Evolutionary conservation across 2,329 filamentous ascomycete species (phyloP), one percentile per base, ranked within the genome.

Genomic region (Fusarium paranaense): DNA sequence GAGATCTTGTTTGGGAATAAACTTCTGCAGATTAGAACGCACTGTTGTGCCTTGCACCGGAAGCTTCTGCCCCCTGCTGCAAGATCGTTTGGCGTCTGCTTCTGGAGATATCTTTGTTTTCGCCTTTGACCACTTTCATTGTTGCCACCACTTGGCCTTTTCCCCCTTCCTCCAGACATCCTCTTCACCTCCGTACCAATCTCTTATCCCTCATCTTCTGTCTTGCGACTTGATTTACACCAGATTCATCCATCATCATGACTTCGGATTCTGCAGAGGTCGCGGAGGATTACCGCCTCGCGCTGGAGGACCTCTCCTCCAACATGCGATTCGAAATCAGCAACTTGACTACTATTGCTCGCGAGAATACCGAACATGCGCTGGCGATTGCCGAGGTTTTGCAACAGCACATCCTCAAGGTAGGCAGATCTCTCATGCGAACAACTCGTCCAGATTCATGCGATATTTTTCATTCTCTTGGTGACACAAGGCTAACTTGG

Each of bases 301-400:
- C 95, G 64, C 87, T 99, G 81, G 94, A 97, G 85, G 96, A 98
- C 83, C 88, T 99, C 80, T 94, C 93, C 75, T 90, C 92, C 81
- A 98, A 98, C 85, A 94, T 95, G 85, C 93, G 95, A 81, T 95
- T 95, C 84, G 96, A 98, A 85, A 99, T 99, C 83, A 96, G 94
- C 88, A 98, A 97, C 85, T 86, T 99, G 85, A 99, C 97, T 72
- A 92, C 98, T 82, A 98, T 99, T 84, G 97, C 97, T 69, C 95
- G 97, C 83, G 97, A 99, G 84, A 98, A 97, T 80, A 98, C 95
- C 75, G 95, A 97, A 84, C 94, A 98, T 86, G 97, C 97, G 38
- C 91, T 97, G 83, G 94, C 94, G 75, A 98, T 99, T 79, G 95
- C 97, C 20, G 91, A 94, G 79, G 94, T 94, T 58, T 86, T 99